A percentile compares a stretch with the other conserved stretches of the same genome.
Evolutionary conservation across 2,329 filamentous ascomycete species (phyloP).

Genomic region (Exutisphaerella laricina): DNA sequence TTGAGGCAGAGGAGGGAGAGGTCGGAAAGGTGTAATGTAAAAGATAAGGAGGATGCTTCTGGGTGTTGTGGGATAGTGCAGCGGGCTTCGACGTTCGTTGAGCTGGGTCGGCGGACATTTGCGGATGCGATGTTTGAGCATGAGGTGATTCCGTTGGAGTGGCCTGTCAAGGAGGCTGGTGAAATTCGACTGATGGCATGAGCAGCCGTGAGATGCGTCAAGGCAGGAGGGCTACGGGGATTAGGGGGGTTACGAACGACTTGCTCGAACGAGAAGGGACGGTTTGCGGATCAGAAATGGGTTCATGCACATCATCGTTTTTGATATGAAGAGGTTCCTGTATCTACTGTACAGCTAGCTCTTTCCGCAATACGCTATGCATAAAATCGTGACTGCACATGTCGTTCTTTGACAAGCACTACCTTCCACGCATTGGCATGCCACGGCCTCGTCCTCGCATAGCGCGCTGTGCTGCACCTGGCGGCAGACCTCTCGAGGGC

Average conservation of each 20-base stretch:
- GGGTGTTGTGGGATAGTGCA: background rate
- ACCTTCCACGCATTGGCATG: constrained; percentile 57
- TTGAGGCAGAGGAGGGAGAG: too few species aligned
- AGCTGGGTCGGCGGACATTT: too few species aligned
- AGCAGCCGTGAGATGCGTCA: background rate
- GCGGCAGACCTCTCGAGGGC: constrained; percentile 60
- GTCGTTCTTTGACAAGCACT: constrained; percentile 19
- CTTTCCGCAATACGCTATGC: constrained; percentile 6
- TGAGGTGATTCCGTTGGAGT: background rate
- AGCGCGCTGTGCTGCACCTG: constrained; percentile 75
- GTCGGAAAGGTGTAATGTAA: background rate
- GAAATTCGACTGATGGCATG: background rate
- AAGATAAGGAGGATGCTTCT: background rate
- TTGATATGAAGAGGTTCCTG: too few species aligned
- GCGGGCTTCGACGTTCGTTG: too few species aligned
- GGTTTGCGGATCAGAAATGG: background rate
- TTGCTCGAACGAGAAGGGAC: background rate
- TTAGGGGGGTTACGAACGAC: too few species aligned
- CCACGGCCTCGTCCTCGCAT: constrained; percentile 78
- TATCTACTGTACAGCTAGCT: constrained; percentile 4
- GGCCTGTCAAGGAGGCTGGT: background rate
- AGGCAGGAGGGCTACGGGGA: background rate
- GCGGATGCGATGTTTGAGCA: background rate
- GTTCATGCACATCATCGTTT: too few species aligned
- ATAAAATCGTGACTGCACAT: constrained; percentile 1